Conservation (phyloP, 1,284 basidiomycete species). For the Irpex rosettiformis region DNA sequence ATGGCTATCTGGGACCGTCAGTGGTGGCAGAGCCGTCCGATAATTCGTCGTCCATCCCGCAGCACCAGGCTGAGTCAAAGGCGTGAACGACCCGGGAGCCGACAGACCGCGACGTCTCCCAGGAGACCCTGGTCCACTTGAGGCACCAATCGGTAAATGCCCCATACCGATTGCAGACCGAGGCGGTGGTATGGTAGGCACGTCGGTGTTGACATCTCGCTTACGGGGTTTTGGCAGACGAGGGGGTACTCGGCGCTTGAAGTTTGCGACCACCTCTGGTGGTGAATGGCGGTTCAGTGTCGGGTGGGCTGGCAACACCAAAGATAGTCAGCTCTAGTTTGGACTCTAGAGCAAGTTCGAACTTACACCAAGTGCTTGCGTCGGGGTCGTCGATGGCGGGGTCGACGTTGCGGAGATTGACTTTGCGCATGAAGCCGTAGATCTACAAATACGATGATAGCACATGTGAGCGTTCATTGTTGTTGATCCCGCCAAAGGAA, state of each 20-base stretch:
- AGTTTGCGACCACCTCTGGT: conserved; percentile 82
- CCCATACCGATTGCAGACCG: conserved; percentile 67
- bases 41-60: conserved; percentile 58
- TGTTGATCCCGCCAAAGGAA: not conserved
- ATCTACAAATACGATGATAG: conserved; percentile 52
- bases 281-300: conserved; percentile 85
- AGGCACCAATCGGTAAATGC: conserved; percentile 57
- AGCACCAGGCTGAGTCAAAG: conserved; percentile 52
- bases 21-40: conserved; percentile 69
- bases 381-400: conserved; percentile 90
- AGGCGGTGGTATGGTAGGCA: conserved; percentile 61
- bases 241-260: conserved; percentile 91
- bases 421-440: conserved; percentile 94
- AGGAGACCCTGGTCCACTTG: conserved; percentile 41
- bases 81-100: conserved; percentile 72
- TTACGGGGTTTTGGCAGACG: conserved; percentile 80
- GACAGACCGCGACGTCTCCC: conserved; percentile 70
- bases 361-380: conserved; percentile 91
- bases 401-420: conserved; percentile 88
- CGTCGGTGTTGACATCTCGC: conserved; percentile 58
- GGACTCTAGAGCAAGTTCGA: conserved; percentile 13
- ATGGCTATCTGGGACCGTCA: conserved; percentile 72
- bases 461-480: not conserved
- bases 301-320: conserved; percentile 63
- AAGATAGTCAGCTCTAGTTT: conserved; percentile 2